Base-by-base conservation (phyloP, 495 filamentous ascomycete species). In the Sphaerosporella brunnea region DNA sequence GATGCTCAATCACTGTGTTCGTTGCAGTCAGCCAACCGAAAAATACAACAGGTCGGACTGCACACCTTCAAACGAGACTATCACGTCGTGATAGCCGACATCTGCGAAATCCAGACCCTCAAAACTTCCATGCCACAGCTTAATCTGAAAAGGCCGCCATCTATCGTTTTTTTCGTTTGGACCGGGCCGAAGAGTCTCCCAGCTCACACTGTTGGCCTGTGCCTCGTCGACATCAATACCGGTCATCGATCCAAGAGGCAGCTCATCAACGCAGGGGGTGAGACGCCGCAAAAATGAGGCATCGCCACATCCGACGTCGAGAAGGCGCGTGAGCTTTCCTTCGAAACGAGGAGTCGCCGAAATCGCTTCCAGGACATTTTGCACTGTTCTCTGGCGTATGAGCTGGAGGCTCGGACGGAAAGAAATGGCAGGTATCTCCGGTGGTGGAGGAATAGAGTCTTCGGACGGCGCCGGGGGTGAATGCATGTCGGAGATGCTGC, bases 241-340 rank as follows among this genome's bases (percentile, higher is more conserved):
- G 0, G 50, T 54, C 13, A 61, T 39, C n/a, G 30, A 19, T 19
- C 51, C 48, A 4, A 61, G 35, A n/a, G 58, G 58, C 10, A 61
- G 18, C n/a, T 47, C 46, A 18, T 61, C 58, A 3, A 47, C 48
- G 18, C 51, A 56, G 1, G 58, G 53, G 13, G 52, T 40, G 1
- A 61, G 36, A 2, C 51, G 50, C 2, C 56, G 45, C 4, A 61
- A 36, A 3, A 57, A 25, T 18, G 34, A 37, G 10, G 55, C 57
- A 9, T 49, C 40, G 9, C 58, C 58, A 37, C 58, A 61, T 2
- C 58, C 58, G 3, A 61, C 49, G 44, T 61, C 58, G 8, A 61
- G 58, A 18, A 61, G 37, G 11, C 48, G 54, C 7, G 39, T 4
- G 19, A 60, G 49, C 19, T 45, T 51, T 13, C 52, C 50, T 2